Conservation (phyloP, 768 basidiomycete species). For the Boletus vermiculosoides region DNA sequence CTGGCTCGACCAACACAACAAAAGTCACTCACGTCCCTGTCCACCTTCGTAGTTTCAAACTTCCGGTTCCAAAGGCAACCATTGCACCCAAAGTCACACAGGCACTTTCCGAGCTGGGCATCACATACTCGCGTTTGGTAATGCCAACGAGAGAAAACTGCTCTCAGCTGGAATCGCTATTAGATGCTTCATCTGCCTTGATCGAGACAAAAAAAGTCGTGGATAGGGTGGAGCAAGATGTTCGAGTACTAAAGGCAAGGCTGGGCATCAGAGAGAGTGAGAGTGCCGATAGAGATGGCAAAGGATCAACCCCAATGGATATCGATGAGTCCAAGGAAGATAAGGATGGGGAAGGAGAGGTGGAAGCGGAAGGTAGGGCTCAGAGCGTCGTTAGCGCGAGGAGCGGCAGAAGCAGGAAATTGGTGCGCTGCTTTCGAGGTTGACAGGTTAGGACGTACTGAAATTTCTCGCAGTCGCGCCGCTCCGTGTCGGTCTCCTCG, state of each 20-base stretch:
- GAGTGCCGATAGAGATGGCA: constrained; percentile 37
- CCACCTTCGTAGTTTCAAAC: constrained; percentile 82
- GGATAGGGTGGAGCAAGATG: constrained; percentile 86
- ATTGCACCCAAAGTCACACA: constrained; percentile 75
- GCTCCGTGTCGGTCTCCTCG: constrained; percentile 74
- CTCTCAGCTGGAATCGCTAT: constrained; percentile 65
- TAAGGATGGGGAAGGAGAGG: constrained; percentile 25
- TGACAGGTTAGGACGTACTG: background rate
- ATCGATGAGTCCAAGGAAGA: constrained; percentile 44
- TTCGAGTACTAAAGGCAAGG: constrained; percentile 64
- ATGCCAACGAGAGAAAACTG: constrained; percentile 92
- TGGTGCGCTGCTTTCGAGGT: constrained; percentile 33
- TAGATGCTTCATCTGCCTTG: constrained; percentile 69
- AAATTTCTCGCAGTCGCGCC: constrained; percentile 42
- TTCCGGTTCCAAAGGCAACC: constrained; percentile 74
- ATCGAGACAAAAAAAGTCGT: constrained; percentile 88
- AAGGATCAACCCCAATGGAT: constrained; percentile 48
- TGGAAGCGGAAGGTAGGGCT: constrained; percentile 54
- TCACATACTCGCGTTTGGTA: constrained; percentile 72
- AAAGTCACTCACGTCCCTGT: constrained; percentile 79
- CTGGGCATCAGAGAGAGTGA: constrained; percentile 52
- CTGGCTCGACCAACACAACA: constrained; percentile 42
- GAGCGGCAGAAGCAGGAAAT: constrained; percentile 58
- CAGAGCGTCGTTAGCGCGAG: constrained; percentile 63
- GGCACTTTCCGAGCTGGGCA: constrained; percentile 72